A percentile compares a stretch with the other conserved stretches of the same genome.
Conservation (phyloP, 2,329 filamentous ascomycete species). For the Tolypocladium tropicale region DNA sequence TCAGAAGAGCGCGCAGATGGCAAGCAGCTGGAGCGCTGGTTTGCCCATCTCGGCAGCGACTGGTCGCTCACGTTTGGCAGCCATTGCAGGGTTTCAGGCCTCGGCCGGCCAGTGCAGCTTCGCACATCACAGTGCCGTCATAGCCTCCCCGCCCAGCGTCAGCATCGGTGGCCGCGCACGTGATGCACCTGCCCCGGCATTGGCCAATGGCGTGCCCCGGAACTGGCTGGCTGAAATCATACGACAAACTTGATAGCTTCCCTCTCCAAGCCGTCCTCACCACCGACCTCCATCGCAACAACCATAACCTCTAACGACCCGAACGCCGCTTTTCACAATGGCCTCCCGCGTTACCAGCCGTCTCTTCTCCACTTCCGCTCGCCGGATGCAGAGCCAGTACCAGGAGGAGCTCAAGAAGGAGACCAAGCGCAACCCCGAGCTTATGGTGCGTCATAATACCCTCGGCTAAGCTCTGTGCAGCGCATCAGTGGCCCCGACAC, state of each 20-base stretch:
- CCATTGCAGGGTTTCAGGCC: background rate
- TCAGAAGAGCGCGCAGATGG: background rate
- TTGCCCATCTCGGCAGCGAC: background rate
- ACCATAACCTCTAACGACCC: background rate
- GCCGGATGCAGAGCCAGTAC: slow-evolving; percentile 35
- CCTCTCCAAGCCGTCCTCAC: slow-evolving; percentile 2
- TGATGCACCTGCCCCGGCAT: background rate
- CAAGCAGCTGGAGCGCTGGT: background rate
- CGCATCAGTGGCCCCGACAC: background rate
- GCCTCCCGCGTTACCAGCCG: slow-evolving; percentile 46
- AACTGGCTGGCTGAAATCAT: background rate
- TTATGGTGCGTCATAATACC: slow-evolving; percentile 31
- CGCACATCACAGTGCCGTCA: background rate
- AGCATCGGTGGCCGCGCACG: background rate
- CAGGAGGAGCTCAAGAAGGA: slow-evolving; percentile 44
- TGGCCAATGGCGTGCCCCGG: background rate
- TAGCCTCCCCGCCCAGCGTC: background rate
- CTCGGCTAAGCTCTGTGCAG: slow-evolving; percentile 7
- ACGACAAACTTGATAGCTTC: background rate
- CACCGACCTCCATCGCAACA: slow-evolving; percentile 8
- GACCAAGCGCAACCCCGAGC: slow-evolving; percentile 43
- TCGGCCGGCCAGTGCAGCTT: background rate
- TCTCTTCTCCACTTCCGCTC: slow-evolving; percentile 42
- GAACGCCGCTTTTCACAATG: slow-evolving; percentile 29
- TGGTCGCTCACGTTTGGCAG: background rate